Evolutionary conservation across 495 filamentous ascomycete genomes (phyloP).

Genomic region (Chaetomium cochliodes): DNA sequence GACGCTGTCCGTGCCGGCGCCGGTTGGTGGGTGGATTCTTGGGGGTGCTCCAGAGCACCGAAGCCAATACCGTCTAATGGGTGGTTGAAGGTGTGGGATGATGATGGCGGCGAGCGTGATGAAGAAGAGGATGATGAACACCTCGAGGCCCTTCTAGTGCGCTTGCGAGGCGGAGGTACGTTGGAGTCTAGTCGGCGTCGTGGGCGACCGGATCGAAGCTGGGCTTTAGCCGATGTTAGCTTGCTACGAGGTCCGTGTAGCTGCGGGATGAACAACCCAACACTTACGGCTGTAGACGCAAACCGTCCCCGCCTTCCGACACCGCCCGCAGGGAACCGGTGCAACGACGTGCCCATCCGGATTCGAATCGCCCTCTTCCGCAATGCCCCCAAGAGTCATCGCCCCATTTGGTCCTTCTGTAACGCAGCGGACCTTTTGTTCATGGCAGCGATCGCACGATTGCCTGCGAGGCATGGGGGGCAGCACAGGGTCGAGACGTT

Average conservation of each 20-base stretch:
- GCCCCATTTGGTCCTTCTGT: slow-evolving; percentile 19
- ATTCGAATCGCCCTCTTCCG: slow-evolving; percentile 15
- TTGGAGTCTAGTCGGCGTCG: slow-evolving; percentile 18
- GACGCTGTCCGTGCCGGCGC: neutral
- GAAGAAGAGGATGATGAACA: slow-evolving; percentile 14
- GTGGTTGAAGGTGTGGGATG: neutral
- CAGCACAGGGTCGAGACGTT: neutral
- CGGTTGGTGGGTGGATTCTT: neutral
- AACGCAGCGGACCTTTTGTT: slow-evolving; percentile 31
- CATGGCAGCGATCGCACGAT: slow-evolving; percentile 32
- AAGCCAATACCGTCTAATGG: neutral
- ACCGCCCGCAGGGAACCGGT: slow-evolving; percentile 23
- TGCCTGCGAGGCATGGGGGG: slow-evolving; percentile 30
- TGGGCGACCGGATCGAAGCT: slow-evolving; percentile 29
- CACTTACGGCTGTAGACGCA: slow-evolving; percentile 31
- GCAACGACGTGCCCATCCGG: slow-evolving; percentile 17
- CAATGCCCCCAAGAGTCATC: slow-evolving; percentile 15
- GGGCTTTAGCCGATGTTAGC: slow-evolving; percentile 18
- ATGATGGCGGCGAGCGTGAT: neutral
- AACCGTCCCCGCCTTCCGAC: slow-evolving; percentile 25
- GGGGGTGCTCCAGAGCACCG: neutral
- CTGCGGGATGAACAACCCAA: neutral
- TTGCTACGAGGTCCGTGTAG: neutral
- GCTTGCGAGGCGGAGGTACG: slow-evolving; percentile 17
- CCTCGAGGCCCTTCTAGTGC: slow-evolving; percentile 11